phyloP scores from a whole-genome alignment of 164 flowering plant species.

The Echeveria elegans region DNA sequence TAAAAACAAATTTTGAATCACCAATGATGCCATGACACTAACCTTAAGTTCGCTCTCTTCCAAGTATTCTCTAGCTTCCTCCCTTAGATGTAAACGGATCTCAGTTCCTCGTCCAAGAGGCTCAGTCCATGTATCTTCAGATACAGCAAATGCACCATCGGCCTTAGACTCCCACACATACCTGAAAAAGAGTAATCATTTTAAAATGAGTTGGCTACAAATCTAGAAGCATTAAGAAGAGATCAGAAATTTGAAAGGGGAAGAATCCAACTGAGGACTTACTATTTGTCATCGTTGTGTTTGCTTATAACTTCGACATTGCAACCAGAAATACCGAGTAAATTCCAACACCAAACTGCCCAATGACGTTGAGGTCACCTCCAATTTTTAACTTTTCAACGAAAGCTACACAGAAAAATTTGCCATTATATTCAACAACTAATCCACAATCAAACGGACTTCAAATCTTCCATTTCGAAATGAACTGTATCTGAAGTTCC shows the following conservation, averaged over 20 bases:
- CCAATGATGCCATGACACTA: constrained; percentile 11
- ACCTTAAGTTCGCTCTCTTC: constrained; percentile 84
- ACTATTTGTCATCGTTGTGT: constrained; percentile 95
- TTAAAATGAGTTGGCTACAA: background rate
- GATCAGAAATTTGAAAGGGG: background rate
- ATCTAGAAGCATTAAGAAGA: background rate
- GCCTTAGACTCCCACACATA: constrained; percentile 99
- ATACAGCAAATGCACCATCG: constrained; percentile 88
- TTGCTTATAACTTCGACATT: constrained; percentile 94
- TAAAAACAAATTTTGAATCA: background rate
- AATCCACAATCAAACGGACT: background rate
- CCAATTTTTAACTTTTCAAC: constrained; percentile 92
- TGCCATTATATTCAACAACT: background rate
- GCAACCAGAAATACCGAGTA: constrained; percentile 97
- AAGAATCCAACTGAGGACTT: constrained; percentile 15
- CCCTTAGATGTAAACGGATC: constrained; percentile 79
- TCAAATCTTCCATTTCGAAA: background rate
- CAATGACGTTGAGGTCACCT: constrained; percentile 92
- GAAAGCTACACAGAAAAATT: constrained; percentile 49
- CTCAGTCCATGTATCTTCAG: constrained; percentile 88
- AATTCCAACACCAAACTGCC: constrained; percentile 98
- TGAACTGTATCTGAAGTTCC: constrained; percentile 77
- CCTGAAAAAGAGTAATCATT: constrained; percentile 26
- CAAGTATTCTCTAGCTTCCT: constrained; percentile 90
- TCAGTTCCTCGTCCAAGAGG: constrained; percentile 98